Conservation (phyloP, 2,329 filamentous ascomycete species). For the Alternaria consortialis region DNA sequence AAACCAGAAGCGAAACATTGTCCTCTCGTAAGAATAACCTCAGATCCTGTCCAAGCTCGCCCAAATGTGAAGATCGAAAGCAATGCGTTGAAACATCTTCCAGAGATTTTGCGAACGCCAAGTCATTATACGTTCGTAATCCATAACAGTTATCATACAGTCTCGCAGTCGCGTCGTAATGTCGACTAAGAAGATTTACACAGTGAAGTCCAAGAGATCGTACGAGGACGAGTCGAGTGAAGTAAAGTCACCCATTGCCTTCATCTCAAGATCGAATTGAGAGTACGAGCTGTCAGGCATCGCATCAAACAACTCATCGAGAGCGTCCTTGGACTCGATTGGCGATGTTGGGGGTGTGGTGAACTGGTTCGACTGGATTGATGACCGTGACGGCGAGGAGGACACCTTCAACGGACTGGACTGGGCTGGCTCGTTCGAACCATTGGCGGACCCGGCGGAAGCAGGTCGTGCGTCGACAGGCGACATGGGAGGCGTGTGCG, state of each 20-base stretch:
- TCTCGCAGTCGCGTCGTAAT: conserved; percentile 14
- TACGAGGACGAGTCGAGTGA: conserved; percentile 41
- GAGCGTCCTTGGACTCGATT: conserved; percentile 41
- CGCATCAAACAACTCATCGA: conserved; percentile 47
- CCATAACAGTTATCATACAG: conserved; percentile 41
- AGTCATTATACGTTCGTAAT: conserved; percentile 23
- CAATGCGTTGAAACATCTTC: conserved; percentile 18
- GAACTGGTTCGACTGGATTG: conserved; percentile 49
- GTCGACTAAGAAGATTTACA: conserved; percentile 27
- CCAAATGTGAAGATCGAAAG: conserved; percentile 9
- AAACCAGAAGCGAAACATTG: conserved; percentile 24
- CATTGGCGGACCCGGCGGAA: conserved; percentile 36
- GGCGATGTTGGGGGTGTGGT: conserved; percentile 51
- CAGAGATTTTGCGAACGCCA: conserved; percentile 19
- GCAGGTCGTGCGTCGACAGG: conserved; percentile 42
- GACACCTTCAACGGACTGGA: conserved; percentile 40
- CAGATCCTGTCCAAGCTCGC: conserved; percentile 9
- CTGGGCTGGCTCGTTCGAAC: conserved; percentile 26
- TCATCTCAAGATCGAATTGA: conserved; percentile 52
- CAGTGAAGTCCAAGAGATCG: conserved; percentile 48
- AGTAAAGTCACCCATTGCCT: conserved; percentile 48
- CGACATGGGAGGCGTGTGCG: conserved; percentile 51
- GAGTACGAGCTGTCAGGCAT: conserved; percentile 45
- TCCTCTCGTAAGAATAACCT: conserved; percentile 18
- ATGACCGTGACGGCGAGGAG: conserved; percentile 46